Evolutionary conservation across 2,329 filamentous ascomycete species (phyloP).

Genomic region (Epichloe coenophiala): DNA sequence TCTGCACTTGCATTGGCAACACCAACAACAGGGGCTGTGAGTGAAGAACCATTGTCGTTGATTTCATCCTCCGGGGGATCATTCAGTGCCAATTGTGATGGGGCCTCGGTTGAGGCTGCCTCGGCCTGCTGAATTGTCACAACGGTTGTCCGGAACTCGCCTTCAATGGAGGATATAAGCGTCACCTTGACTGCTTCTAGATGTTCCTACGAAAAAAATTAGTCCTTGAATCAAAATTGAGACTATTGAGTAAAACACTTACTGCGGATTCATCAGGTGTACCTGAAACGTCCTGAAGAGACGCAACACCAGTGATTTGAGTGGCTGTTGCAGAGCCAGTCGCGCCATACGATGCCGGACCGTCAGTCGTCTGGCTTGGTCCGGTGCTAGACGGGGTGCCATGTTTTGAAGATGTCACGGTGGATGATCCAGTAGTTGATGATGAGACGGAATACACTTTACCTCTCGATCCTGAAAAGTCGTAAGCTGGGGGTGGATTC

Average conservation of each 20-base stretch:
- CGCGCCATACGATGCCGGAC: neutral
- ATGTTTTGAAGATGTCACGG: neutral
- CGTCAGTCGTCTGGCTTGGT: neutral
- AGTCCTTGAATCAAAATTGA: neutral
- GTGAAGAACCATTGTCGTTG: neutral
- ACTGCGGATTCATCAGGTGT: neutral
- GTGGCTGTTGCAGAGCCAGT: neutral
- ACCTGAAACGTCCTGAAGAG: neutral
- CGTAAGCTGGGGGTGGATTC: constrained; percentile 2
- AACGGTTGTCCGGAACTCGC: constrained; percentile 10
- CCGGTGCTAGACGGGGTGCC: neutral
- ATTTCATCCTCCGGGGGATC: neutral
- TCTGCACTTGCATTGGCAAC: neutral
- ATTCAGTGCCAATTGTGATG: neutral
- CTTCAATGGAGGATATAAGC: constrained; percentile 11
- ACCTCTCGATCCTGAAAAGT: neutral
- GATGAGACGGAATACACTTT: neutral
- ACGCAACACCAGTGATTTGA: neutral
- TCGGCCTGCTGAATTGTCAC: constrained; percentile 5
- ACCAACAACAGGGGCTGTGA: neutral
- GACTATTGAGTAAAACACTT: neutral
- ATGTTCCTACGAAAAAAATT: neutral
- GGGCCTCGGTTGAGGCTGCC: neutral
- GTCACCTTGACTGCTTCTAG: constrained; percentile 8
- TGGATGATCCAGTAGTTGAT: neutral